A percentile compares a stretch with the other conserved stretches of the same genome.
phyloP scores from a whole-genome alignment of 2,329 filamentous ascomycete genomes.

The Diaporthe vaccinii region DNA sequence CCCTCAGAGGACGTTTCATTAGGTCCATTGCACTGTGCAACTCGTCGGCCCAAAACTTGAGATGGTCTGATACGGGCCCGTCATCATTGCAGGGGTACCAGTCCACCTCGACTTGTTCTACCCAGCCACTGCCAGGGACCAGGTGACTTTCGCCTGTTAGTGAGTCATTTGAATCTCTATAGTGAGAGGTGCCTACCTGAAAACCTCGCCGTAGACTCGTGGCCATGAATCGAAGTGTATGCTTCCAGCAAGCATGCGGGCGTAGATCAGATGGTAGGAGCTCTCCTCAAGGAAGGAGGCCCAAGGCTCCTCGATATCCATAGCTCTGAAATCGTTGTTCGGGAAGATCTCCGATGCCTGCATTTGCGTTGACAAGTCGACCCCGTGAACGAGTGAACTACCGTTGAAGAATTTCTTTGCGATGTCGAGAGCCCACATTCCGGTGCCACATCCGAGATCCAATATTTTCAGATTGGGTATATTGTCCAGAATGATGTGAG shows the following conservation, averaged over 20 bases:
- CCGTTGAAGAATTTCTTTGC: constrained; percentile 69
- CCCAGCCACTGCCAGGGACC: constrained; percentile 78
- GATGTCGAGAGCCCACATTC: constrained; percentile 92
- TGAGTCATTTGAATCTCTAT: constrained; percentile 11
- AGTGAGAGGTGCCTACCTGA: constrained; percentile 62
- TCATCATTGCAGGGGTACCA: constrained; percentile 81
- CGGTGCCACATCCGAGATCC: constrained; percentile 86
- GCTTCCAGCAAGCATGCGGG: constrained; percentile 83
- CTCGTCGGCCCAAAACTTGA: constrained; percentile 78
- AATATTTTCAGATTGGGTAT: constrained; percentile 56
- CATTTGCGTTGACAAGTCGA: constrained; percentile 38
- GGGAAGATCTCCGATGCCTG: constrained; percentile 65
- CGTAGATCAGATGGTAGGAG: constrained; percentile 86
- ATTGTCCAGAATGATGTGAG: constrained; percentile 25
- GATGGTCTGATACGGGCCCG: constrained; percentile 64
- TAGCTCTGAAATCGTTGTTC: constrained; percentile 77
- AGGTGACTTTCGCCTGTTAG: constrained; percentile 72
- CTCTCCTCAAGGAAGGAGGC: constrained; percentile 52
- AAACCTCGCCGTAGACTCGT: constrained; percentile 78
- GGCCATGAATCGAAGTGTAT: constrained; percentile 77
- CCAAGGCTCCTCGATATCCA: constrained; percentile 87
- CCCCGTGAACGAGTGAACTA: constrained; percentile 21
- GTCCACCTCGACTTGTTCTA: constrained; percentile 94
- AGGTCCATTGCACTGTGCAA: constrained; percentile 77
- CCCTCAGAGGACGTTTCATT: constrained; percentile 75